These are phyloP conservation scores for Colletotrichum caudatum DNA, from an alignment of 2,329 filamentous ascomycete genomes.

Conservation along the genomic window DNA sequence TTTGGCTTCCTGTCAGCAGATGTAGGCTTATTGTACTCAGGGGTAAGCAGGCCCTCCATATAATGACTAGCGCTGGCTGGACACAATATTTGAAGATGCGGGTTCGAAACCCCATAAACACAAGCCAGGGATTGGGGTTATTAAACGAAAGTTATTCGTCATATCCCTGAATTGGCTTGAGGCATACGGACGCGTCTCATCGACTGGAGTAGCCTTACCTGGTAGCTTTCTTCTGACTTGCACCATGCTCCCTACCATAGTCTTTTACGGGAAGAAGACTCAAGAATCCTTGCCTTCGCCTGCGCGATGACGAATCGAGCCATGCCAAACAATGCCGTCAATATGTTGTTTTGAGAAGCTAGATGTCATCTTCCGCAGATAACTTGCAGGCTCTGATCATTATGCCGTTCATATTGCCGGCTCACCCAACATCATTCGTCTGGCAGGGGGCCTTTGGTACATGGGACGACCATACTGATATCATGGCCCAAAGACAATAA, in stretches of 20 bases:
- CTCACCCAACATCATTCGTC: conserved; percentile 48
- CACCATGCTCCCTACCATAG: conserved; percentile 54
- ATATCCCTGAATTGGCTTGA: conserved; percentile 6
- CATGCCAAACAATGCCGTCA: conserved; percentile 47
- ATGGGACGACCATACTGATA: conserved; percentile 49
- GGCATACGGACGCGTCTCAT: not conserved
- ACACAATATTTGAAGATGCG: conserved; percentile 46
- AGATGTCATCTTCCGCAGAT: conserved; percentile 52
- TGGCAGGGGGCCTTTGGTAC: conserved; percentile 50
- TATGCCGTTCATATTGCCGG: conserved; percentile 51
- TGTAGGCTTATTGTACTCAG: not conserved
- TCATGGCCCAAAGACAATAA: conserved; percentile 55
- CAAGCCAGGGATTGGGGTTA: conserved; percentile 35
- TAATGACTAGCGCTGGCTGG: conserved; percentile 59
- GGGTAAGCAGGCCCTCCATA: conserved; percentile 42
- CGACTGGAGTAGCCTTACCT: not conserved
- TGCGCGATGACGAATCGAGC: conserved; percentile 16
- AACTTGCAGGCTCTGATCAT: conserved; percentile 53
- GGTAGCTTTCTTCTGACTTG: not conserved
- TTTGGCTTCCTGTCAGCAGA: not conserved
- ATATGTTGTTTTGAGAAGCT: conserved; percentile 49
- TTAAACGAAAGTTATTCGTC: conserved; percentile 44
- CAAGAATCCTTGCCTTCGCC: conserved; percentile 46
- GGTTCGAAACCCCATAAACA: conserved; percentile 42
- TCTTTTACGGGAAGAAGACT: conserved; percentile 47